Conservation (phyloP, 352 stramenopile species). For the Globisporangium parvum region DNA sequence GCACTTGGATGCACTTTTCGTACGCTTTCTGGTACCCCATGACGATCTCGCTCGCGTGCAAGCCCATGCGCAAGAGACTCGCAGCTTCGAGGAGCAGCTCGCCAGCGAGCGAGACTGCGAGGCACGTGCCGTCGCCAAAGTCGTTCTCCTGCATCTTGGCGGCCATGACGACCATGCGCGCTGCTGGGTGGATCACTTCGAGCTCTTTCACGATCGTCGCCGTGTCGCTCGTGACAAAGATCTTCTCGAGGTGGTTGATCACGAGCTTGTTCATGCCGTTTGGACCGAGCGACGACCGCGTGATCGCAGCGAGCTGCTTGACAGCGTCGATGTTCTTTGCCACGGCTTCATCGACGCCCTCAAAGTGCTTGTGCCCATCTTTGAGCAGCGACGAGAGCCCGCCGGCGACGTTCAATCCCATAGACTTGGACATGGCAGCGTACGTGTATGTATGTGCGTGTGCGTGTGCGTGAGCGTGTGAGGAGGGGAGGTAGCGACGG, state of each 20-base stretch:
- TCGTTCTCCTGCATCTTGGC: slow-evolving; percentile 98
- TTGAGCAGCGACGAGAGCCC: slow-evolving; percentile 98
- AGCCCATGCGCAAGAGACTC: slow-evolving; percentile 96
- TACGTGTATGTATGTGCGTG: slow-evolving; percentile 1
- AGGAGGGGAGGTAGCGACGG: neutral
- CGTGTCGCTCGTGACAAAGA: slow-evolving; percentile 98
- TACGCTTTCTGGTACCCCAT: slow-evolving; percentile 96
- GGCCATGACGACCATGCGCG: slow-evolving; percentile 97
- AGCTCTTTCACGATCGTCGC: slow-evolving; percentile 99
- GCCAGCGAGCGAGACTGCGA: slow-evolving; percentile 96
- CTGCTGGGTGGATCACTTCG: slow-evolving; percentile 97
- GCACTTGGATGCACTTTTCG: slow-evolving; percentile 89
- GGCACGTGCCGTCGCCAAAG: slow-evolving; percentile 94
- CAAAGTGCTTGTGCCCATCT: slow-evolving; percentile 95
- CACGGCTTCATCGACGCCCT: slow-evolving; percentile 94
- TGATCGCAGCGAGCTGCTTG: slow-evolving; percentile 97
- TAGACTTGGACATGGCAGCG: slow-evolving; percentile 85
- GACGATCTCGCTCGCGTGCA: slow-evolving; percentile 97
- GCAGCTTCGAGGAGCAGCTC: slow-evolving; percentile 96
- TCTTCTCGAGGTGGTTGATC: slow-evolving; percentile 99
- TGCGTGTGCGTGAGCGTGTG: no score
- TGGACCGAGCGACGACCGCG: slow-evolving; percentile 95
- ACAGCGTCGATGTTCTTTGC: slow-evolving; percentile 98
- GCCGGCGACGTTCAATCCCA: slow-evolving; percentile 94
- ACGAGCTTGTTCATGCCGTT: slow-evolving; percentile 99